Evolutionary conservation across 495 filamentous ascomycete species (phyloP), one percentile per base, ranked within the genome.

Genomic region (Aspergillus ostianus): DNA sequence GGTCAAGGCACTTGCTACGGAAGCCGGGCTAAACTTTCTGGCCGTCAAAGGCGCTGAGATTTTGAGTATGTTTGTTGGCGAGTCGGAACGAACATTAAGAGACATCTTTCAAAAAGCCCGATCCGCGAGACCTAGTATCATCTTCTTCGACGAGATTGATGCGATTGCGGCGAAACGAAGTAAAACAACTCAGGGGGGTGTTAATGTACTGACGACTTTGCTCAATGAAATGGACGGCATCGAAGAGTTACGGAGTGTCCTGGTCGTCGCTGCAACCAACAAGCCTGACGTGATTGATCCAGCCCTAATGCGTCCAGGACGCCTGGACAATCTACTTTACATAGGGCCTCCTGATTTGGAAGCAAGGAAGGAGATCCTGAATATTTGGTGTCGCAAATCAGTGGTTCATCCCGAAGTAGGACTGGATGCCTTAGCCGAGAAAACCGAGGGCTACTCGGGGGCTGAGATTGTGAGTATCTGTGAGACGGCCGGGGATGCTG

Each of bases 111-210:
- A 87, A 53, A 91, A 92, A 62, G 94, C 94, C 3, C 82, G 91
- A 47, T 87, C 89, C 45, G 94, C 93, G 23, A 86, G 86, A 55
- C 94, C 94, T 4, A 91, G 89, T 70, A 93, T 98, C 69, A 92
- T 98, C 59, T 98, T 98, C 79, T 98, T 98, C 67, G 94, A 98
- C 71, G 94, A 98, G 71, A 95, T 98, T 65, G 94, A 98, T 76
- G 87, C 92, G 6, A 92, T 98, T 58, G 92, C 86, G n/a, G 85
- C 87, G 10, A 84, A 85, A 60, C 83, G 92, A 21, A 81, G 85
- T 36, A 77, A 77, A 44, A 74, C 72, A 30, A 74, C 78, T 15
- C 76, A 81, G 21, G 76, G 73, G 4, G 78, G 83, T 23, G 80
- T 96, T 20, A 94, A 97, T 72, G 89, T 96, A 15, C 80, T 98